Base-by-base conservation (phyloP, 805 yeast species). In the Metschnikowia gelsemii region DNA sequence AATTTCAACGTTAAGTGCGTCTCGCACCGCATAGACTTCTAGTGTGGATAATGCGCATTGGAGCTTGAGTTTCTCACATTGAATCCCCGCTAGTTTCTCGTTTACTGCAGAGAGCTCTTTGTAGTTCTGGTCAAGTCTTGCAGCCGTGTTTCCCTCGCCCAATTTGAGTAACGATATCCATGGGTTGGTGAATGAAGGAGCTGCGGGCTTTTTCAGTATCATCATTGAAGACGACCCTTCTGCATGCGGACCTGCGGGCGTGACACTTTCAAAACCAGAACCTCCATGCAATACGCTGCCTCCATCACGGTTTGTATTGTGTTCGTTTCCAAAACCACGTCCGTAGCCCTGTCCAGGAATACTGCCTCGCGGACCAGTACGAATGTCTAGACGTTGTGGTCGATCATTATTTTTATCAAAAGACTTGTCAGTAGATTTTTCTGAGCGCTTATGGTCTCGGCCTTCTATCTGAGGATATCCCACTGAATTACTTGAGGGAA, bases 1-100 rank as follows among this genome's bases (percentile, higher is more conserved):
- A n/a, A 67, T 38, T 38, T 61, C 61, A 6, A 61, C 70, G 43
- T 64, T 61, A 27, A 67, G 47, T 14, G 55, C 64, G 39, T 70
- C 74, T 35, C 64, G 50, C 24, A 31, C 46, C 1, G 62, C 58
- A 38, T 62, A 64, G 12, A 42, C 43, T 2, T 52, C 51, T 17
- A 52, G 43, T 18, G 41, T 34, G 9, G 43, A 32, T 28, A 52
- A 29, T 19, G 49, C 41, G 19, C 47, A 25, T 6, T 33, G 30
- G 16, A 66, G 52, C 47, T 50, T 54, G 13, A 52, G 40, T 26
- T 55, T 50, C 20, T 55, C 53, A 16, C 40, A 44, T 35, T 64
- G 68, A n/a, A 64, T 52, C 14, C 49, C 55, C 3, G 47, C 21
- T 7, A 68, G 45, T n/a, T 53, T 54, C 26, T 49, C 48, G 39